Conservation (phyloP, 139 green algal species). For the Tetraselmis striata region DNA sequence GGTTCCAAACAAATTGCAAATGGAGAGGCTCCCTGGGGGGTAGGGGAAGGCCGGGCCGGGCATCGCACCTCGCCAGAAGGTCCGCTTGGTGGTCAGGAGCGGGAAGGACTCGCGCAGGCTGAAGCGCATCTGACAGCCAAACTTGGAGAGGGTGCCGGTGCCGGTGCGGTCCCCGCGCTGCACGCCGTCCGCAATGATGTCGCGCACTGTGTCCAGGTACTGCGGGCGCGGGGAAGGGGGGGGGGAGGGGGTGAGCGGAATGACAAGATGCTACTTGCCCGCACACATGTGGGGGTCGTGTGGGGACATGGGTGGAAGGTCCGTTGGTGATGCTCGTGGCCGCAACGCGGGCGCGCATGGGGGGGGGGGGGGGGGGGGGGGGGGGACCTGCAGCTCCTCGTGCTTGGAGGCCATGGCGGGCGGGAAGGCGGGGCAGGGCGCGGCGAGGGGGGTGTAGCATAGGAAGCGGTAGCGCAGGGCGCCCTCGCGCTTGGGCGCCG, state of each 20-base stretch:
- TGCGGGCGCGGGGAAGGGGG: too few relatives aligned
- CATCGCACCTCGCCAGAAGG: constrained; percentile 84
- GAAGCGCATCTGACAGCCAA: constrained; percentile 85
- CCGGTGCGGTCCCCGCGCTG: constrained; percentile 85
- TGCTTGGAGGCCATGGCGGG: constrained; percentile 51
- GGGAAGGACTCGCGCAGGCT: constrained; percentile 94
- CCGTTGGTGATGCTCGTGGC: too few relatives aligned
- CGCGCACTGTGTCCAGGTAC: constrained; percentile 88
- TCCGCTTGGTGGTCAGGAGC: constrained; percentile 94
- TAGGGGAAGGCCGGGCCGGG: neutral
- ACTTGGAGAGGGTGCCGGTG: constrained; percentile 88
- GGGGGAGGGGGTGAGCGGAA: too few relatives aligned
- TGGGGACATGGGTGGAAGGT: neutral
- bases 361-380: neutral
- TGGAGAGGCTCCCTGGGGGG: too few relatives aligned
- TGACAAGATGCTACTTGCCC: neutral
- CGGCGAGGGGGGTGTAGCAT: constrained; percentile 53
- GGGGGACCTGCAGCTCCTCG: constrained; percentile 78
- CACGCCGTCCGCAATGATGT: constrained; percentile 75
- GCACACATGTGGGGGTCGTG: neutral
- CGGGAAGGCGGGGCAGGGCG: constrained; percentile 22
- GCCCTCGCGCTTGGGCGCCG: constrained; percentile 35
- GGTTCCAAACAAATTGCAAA: too few relatives aligned
- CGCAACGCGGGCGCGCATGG: too few relatives aligned
- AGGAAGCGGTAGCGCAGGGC: constrained; percentile 61